Percentiles rank a stretch among this genome's conserved stretches.
Conservation (phyloP, 805 yeast species). For the Candida alai region DNA sequence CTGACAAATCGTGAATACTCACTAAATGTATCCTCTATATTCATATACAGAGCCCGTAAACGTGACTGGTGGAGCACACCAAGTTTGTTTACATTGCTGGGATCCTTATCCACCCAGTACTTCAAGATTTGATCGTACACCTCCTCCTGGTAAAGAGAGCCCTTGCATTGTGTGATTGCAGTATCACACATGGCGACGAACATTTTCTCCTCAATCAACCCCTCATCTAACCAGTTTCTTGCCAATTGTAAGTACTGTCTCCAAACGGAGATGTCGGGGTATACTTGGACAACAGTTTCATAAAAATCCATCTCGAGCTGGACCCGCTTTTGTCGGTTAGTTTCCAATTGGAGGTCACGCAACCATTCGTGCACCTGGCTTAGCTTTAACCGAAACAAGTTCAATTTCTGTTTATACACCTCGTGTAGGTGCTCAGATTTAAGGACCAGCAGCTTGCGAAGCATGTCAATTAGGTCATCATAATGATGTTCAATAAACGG, state of each 20-base stretch:
- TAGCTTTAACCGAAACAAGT: conserved; percentile 10
- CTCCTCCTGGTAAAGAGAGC: too few relatives aligned
- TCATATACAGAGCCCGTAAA: conserved; percentile 37
- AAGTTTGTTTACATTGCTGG: not conserved
- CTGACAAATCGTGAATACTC: conserved; percentile 41
- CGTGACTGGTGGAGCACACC: conserved; percentile 23
- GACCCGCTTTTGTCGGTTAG: too few relatives aligned
- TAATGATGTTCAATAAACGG: too few relatives aligned
- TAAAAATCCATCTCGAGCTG: conserved; percentile 13
- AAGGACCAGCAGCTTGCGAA: too few relatives aligned
- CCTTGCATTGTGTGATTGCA: conserved; percentile 21
- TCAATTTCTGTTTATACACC: conserved; percentile 10
- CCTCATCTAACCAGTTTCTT: conserved; percentile 3
- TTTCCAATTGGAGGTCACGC: conserved; percentile 6
- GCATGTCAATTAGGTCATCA: too few relatives aligned
- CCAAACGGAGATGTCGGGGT: conserved; percentile 22
- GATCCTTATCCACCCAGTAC: not conserved
- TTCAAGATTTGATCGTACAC: conserved; percentile 19
- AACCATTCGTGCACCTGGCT: conserved; percentile 15
- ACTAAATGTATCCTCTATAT: conserved; percentile 37
- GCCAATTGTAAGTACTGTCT: conserved; percentile 15
- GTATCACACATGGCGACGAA: conserved; percentile 10
- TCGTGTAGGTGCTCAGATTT: conserved; percentile 7
- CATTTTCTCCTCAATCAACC: conserved; percentile 7
- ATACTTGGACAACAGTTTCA: conserved; percentile 13